Conservation (phyloP, 441 rosid genomes). For the Corymbia calophylla region DNA sequence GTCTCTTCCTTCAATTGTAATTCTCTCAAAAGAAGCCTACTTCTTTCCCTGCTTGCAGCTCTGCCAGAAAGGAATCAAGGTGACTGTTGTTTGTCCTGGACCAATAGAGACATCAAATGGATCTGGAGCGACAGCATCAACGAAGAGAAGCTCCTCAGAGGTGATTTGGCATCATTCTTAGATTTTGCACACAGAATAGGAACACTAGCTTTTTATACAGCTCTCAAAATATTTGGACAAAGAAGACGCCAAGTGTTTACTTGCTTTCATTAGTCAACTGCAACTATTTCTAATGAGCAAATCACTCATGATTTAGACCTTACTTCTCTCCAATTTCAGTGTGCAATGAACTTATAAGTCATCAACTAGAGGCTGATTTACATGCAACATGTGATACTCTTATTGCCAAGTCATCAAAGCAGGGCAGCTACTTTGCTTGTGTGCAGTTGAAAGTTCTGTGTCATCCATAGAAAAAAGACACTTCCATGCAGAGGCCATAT, state of each 20-base stretch:
- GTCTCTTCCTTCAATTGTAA: neutral
- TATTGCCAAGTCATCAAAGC: neutral
- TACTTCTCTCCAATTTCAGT: neutral
- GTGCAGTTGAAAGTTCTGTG: neutral
- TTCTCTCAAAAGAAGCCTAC: neutral
- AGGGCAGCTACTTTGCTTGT: neutral
- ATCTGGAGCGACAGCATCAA: constrained; percentile 44
- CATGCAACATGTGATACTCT: neutral
- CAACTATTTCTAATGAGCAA: neutral
- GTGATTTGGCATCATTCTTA: constrained; percentile 17
- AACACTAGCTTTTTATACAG: neutral
- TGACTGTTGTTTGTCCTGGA: constrained; percentile 94
- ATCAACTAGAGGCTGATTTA: neutral
- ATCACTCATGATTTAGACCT: neutral
- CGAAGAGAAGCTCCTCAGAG: constrained; percentile 39
- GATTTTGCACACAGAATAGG: neutral
- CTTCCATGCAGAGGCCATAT: neutral
- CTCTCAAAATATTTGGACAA: neutral
- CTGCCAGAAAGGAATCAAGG: constrained; percentile 72
- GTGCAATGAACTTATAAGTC: neutral
- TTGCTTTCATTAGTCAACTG: neutral
- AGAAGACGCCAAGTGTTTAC: neutral
- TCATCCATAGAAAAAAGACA: neutral
- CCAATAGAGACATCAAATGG: constrained; percentile 72
- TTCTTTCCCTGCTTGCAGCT: constrained; percentile 35